Conservation (phyloP, 345 rosid genomes). For the Citrus unshiu region DNA sequence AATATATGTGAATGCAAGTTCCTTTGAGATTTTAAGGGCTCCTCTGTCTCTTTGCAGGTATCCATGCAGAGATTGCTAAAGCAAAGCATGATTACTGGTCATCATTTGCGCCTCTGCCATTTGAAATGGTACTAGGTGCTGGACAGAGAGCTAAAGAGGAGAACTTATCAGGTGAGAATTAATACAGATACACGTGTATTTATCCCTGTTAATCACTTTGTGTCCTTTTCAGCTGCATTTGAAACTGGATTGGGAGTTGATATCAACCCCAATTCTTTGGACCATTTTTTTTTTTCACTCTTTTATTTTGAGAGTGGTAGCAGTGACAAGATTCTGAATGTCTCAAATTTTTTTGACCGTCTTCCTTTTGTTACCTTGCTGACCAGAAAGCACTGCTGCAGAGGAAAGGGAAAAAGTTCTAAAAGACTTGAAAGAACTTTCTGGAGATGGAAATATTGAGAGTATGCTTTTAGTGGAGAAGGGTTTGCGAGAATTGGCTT, state of each 20-base stretch:
- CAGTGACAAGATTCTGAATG: background rate
- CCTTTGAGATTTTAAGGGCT: background rate
- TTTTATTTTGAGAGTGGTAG: background rate
- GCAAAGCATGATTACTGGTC: conserved; percentile 80
- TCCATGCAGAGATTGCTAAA: conserved; percentile 69
- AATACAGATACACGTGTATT: conserved; percentile 7
- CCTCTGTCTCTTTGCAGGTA: conserved; percentile 43
- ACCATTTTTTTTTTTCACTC: background rate
- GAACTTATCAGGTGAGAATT: conserved; percentile 30
- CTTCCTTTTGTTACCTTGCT: conserved; percentile 14
- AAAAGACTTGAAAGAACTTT: conserved; percentile 34
- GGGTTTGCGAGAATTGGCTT: conserved; percentile 80
- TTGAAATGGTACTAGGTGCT: conserved; percentile 66
- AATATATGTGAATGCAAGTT: background rate
- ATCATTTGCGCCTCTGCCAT: conserved; percentile 83
- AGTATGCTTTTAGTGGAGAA: conserved; percentile 83
- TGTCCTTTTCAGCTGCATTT: background rate
- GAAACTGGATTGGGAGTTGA: background rate
- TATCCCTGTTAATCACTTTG: background rate
- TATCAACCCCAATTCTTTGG: background rate
- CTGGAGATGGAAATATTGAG: conserved; percentile 68
- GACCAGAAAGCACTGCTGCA: conserved; percentile 36
- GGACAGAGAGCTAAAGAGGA: conserved; percentile 67
- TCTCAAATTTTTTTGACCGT: conserved; percentile 12
- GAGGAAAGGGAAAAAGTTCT: conserved; percentile 47